Conservation (phyloP, 345 rosid species). For the Populus pruinosa region DNA sequence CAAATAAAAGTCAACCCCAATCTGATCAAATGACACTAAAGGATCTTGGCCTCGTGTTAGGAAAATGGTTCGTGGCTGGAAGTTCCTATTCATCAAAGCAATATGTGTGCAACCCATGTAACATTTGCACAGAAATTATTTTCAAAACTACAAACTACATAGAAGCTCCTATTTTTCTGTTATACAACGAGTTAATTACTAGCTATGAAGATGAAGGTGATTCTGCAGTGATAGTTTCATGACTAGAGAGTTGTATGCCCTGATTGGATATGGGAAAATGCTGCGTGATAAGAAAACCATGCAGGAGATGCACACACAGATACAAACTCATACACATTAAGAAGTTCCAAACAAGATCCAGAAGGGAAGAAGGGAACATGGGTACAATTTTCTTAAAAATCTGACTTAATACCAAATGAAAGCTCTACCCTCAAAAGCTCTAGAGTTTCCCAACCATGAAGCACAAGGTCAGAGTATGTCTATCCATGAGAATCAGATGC, state of each 20-base stretch:
- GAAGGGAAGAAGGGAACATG: slow-evolving; percentile 2
- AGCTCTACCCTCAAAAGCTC: neutral
- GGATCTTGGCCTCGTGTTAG: neutral
- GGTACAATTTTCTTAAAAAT: neutral
- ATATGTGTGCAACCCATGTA: neutral
- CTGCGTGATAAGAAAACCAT: neutral
- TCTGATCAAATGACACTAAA: neutral
- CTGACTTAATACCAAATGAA: neutral
- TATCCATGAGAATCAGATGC: neutral
- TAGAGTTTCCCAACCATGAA: neutral
- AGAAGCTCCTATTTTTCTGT: neutral
- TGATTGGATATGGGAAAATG: neutral
- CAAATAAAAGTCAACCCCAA: neutral
- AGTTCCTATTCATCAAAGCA: neutral
- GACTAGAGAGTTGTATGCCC: neutral
- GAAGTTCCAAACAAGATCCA: neutral
- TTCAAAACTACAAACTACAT: neutral
- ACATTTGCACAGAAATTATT: neutral
- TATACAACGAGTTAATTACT: neutral
- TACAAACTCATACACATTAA: neutral
- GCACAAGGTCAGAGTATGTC: neutral
- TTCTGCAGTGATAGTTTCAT: neutral
- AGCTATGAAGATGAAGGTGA: neutral
- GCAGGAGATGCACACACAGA: neutral
- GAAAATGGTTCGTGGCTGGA: neutral